Evolutionary conservation across 2,329 filamentous ascomycete genomes (phyloP), one percentile per base, ranked within the genome.

Genomic region (Aschersonia sp.): DNA sequence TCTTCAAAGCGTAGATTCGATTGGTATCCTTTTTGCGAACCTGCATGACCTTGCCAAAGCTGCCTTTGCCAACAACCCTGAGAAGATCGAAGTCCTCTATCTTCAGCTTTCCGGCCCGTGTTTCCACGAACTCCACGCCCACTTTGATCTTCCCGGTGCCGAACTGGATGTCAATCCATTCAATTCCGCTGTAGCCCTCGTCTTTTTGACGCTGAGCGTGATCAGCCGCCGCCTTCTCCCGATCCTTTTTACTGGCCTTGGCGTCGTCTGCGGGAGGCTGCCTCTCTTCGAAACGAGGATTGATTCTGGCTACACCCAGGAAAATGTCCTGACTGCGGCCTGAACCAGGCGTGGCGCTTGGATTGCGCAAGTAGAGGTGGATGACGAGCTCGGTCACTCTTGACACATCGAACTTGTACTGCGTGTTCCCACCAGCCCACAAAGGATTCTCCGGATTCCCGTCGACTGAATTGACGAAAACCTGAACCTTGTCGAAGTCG

Each of bases 41-140:
- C 71, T 97, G 91, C 89, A 97, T 97, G 64, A 97, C 92, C 71
- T 97, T 97, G 68, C 92, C 92, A 65, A 97, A 97, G 67, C 89
- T 96, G 54, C 92, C 92, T 69, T 96, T 96, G 53, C 92, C 92
- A 30, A 98, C 89, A 5, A 98, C 89, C 73, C 96, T 98, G 65
- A 98, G 78, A 55, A 98, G 74, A 59, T 97, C 89, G 64, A 98
- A 98, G 65, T 97, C 89, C 55, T 96, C 91, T 60, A 98, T 91
- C 65, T 88, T 89, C 58, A 98, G 78, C 63, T 89, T 91, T 58
- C 84, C 80, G 48, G 89, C 84, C 51, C 84, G 78, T 63, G 92
- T 97, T 71, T 96, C 91, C 43, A 97, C 88, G 59, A 95, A 98
- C 56, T 92, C 85, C 45, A 98, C 87, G 43, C 92, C 92, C 53